phyloP scores from a whole-genome alignment of 768 basidiomycete genomes.

The Chalciporus chontae region DNA sequence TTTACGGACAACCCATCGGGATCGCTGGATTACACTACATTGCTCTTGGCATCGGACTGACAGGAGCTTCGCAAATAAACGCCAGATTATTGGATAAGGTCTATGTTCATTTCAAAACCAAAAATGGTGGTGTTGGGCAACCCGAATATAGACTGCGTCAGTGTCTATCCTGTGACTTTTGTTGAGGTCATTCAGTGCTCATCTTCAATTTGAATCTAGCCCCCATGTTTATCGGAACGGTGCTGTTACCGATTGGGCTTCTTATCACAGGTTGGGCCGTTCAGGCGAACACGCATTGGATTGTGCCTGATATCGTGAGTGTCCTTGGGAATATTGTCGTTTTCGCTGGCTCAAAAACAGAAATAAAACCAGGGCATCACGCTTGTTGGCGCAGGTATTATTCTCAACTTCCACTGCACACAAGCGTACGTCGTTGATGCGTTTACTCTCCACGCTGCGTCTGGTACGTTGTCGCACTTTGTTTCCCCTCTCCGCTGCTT shows the following conservation, averaged over 20 bases:
- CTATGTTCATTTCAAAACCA: conserved; percentile 47
- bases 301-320: conserved; percentile 62
- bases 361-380: conserved; percentile 50
- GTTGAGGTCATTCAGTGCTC: neutral
- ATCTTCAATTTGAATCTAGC: conserved; percentile 34
- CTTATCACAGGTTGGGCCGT: conserved; percentile 72
- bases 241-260: conserved; percentile 63
- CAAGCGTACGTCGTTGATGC: conserved; percentile 68
- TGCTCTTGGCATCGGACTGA: conserved; percentile 63
- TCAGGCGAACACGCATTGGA: conserved; percentile 58
- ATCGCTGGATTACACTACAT: conserved; percentile 69
- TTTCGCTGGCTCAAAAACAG: conserved; percentile 5
- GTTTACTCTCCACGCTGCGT: conserved; percentile 65
- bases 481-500: neutral
- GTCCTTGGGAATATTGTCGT: neutral
- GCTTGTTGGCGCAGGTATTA: conserved; percentile 52
- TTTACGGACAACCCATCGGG: conserved; percentile 54
- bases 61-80: conserved; percentile 48
- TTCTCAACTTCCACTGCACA: conserved; percentile 57
- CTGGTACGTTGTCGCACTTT: conserved; percentile 38
- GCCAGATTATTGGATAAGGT: conserved; percentile 54
- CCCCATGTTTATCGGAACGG: conserved; percentile 53
- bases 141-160: conserved; percentile 54
- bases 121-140: conserved; percentile 50
- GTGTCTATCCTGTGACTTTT: conserved; percentile 9